A percentile compares a stretch with the other conserved stretches of the same genome.
Evolutionary conservation across 2,329 filamentous ascomycete genomes (phyloP).

Genomic region (Alternaria incomplexa): DNA sequence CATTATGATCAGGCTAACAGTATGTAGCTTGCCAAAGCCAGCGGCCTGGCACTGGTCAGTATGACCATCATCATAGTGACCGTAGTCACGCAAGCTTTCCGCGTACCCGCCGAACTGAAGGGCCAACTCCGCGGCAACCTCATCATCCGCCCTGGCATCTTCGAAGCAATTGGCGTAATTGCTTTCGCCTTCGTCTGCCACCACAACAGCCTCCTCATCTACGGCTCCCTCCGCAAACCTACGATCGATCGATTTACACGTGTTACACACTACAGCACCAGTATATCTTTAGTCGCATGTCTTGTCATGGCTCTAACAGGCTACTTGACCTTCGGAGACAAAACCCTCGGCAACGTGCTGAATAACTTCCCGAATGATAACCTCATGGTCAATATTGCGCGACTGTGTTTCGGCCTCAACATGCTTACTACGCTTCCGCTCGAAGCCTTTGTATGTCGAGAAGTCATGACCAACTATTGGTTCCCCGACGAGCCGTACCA

Average conservation of each 20-base stretch:
- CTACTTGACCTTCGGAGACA: conserved; percentile 91
- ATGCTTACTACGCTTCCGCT: conserved; percentile 97
- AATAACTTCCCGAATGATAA: conserved; percentile 97
- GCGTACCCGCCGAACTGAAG: conserved; percentile 72
- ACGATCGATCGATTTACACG: conserved; percentile 93
- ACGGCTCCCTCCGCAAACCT: conserved; percentile 90
- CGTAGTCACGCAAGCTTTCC: conserved; percentile 81
- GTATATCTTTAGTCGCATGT: conserved; percentile 89
- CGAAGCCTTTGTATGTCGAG: conserved; percentile 95
- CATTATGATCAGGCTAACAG: conserved; percentile 46
- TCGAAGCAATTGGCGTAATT: conserved; percentile 96
- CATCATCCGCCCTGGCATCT: conserved; percentile 85
- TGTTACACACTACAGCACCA: conserved; percentile 93
- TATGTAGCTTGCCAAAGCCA: conserved; percentile 86
- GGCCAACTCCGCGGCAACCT: conserved; percentile 74
- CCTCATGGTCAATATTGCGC: conserved; percentile 90
- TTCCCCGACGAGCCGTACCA: conserved; percentile 77
- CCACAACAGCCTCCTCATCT: conserved; percentile 97
- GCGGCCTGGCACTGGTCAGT: conserved; percentile 87
- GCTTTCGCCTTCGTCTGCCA: conserved; percentile 86
- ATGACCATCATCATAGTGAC: conserved; percentile 91
- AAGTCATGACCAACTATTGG: conserved; percentile 91
- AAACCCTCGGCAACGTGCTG: conserved; percentile 91
- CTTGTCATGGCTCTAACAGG: conserved; percentile 85
- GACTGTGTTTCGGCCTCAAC: conserved; percentile 95